These are phyloP conservation scores for Aspergillus sp. DNA, from an alignment of 2,329 filamentous ascomycete genomes.

Conservation along the genomic window DNA sequence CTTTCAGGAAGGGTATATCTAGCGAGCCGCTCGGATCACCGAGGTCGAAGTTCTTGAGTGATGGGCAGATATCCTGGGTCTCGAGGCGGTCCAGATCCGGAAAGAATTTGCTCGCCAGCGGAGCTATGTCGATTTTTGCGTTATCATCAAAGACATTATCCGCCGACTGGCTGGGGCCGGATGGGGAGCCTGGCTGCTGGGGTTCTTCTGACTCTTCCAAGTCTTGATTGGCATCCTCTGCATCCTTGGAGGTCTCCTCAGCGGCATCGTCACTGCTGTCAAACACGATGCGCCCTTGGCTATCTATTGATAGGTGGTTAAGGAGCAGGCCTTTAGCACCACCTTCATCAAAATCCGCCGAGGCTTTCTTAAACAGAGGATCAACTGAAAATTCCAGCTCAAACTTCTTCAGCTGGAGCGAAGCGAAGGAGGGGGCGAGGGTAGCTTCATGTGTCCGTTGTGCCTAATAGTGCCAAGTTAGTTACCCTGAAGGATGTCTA, in stretches of 20 bases:
- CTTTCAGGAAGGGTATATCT: slow-evolving; percentile 89
- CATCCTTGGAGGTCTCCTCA: slow-evolving; percentile 51
- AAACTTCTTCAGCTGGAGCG: slow-evolving; percentile 93
- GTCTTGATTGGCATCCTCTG: slow-evolving; percentile 39
- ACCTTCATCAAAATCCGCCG: slow-evolving; percentile 96
- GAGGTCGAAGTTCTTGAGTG: slow-evolving; percentile 88
- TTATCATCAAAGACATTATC: slow-evolving; percentile 50
- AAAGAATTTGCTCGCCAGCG: slow-evolving; percentile 80
- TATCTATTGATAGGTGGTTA: slow-evolving; percentile 95
- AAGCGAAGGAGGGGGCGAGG: slow-evolving; percentile 81
- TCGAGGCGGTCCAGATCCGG: slow-evolving; percentile 76
- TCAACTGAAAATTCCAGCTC: slow-evolving; percentile 96
- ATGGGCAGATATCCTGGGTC: slow-evolving; percentile 89
- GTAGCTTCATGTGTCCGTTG: slow-evolving; percentile 90
- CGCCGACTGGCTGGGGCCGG: slow-evolving; percentile 33
- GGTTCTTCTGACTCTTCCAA: slow-evolving; percentile 41
- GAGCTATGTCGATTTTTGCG: slow-evolving; percentile 75
- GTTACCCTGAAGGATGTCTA: slow-evolving; percentile 14
- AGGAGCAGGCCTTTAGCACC: slow-evolving; percentile 92
- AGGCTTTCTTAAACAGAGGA: slow-evolving; percentile 98
- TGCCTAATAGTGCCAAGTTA: slow-evolving; percentile 45
- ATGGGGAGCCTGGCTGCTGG: slow-evolving; percentile 40
- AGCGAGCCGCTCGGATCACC: slow-evolving; percentile 81
- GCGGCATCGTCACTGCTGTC: slow-evolving; percentile 89
- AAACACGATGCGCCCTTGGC: slow-evolving; percentile 89